Conservation (phyloP, 805 yeast species). For the Monosporozyma siamensis region DNA sequence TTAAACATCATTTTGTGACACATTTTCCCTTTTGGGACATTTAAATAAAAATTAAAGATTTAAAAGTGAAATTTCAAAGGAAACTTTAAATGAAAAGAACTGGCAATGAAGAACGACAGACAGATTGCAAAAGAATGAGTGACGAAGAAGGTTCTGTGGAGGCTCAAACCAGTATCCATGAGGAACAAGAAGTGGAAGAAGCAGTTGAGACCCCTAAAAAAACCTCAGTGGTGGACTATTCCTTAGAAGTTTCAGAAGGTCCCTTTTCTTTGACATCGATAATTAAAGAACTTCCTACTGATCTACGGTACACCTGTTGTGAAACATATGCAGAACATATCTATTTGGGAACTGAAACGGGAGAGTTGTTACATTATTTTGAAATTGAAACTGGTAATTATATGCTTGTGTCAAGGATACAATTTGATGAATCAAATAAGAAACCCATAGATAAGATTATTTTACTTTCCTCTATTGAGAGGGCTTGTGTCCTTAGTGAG, state of each 20-base stretch:
- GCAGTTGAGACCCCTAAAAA: neutral
- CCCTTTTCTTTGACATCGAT: conserved; percentile 17
- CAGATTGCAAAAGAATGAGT: neutral
- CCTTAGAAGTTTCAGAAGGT: conserved; percentile 10
- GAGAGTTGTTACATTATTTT: conserved; percentile 28
- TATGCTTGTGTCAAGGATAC: conserved; percentile 25
- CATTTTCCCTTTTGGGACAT: too few species aligned
- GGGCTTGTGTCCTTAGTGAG: conserved; percentile 23
- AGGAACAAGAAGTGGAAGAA: neutral
- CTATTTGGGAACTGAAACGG: conserved; percentile 25
- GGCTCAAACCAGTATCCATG: neutral
- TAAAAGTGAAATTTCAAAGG: neutral
- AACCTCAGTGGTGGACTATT: too few species aligned
- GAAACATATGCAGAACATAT: conserved; percentile 26
- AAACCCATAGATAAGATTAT: conserved; percentile 19
- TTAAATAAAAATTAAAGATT: too few species aligned
- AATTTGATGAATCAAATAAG: conserved; percentile 12
- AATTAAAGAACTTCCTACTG: conserved; percentile 21
- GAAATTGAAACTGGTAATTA: conserved; percentile 27
- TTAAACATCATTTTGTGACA: too few species aligned
- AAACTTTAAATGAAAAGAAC: too few species aligned
- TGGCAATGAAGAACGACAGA: neutral
- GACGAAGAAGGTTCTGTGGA: neutral
- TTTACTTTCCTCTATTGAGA: conserved; percentile 23
- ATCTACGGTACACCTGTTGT: conserved; percentile 17